phyloP scores from a whole-genome alignment of 2,329 filamentous ascomycete genomes.

The Talaromyces rugulosus region DNA sequence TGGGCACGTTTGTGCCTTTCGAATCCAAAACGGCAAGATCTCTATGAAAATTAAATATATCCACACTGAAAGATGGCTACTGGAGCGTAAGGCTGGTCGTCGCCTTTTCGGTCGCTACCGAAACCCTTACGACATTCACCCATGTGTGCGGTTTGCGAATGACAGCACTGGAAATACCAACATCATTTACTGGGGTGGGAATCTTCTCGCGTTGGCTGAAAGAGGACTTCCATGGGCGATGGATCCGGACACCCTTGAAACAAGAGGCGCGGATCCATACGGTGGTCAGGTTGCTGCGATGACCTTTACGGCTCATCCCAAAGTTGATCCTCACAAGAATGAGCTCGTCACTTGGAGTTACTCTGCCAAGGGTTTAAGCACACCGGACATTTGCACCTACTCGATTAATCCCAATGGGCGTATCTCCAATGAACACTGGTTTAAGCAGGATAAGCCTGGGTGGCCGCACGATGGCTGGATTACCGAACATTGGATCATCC shows the following conservation, averaged over 20 bases:
- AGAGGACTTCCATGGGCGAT: slow-evolving; percentile 49
- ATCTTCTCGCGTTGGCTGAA: slow-evolving; percentile 43
- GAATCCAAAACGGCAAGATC: slow-evolving; percentile 39
- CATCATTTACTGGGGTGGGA: slow-evolving; percentile 53
- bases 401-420: slow-evolving; percentile 42
- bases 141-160: slow-evolving; percentile 50
- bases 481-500: slow-evolving; percentile 46
- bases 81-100: slow-evolving; percentile 33
- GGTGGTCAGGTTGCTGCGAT: slow-evolving; percentile 45
- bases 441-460: slow-evolving; percentile 49
- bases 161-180: slow-evolving; percentile 57
- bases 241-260: slow-evolving; percentile 44
- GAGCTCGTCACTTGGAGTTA: slow-evolving; percentile 53
- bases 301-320: slow-evolving; percentile 52
- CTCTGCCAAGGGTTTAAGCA: slow-evolving; percentile 38
- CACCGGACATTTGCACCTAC: slow-evolving; percentile 45
- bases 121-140: slow-evolving; percentile 52
- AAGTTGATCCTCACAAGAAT: slow-evolving; percentile 49
- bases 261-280: slow-evolving; percentile 50
- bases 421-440: slow-evolving; percentile 48
- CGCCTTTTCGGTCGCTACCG: slow-evolving; percentile 54
- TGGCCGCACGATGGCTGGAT: slow-evolving; percentile 52
- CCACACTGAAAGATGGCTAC: slow-evolving; percentile 39
- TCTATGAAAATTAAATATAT: slow-evolving; percentile 42
- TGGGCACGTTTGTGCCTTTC: slow-evolving; percentile 40